A percentile compares a stretch with the other conserved stretches of the same genome.
Evolutionary conservation across 2,329 filamentous ascomycete species (phyloP).

Genomic region (Diaporthe citrichinensis): DNA sequence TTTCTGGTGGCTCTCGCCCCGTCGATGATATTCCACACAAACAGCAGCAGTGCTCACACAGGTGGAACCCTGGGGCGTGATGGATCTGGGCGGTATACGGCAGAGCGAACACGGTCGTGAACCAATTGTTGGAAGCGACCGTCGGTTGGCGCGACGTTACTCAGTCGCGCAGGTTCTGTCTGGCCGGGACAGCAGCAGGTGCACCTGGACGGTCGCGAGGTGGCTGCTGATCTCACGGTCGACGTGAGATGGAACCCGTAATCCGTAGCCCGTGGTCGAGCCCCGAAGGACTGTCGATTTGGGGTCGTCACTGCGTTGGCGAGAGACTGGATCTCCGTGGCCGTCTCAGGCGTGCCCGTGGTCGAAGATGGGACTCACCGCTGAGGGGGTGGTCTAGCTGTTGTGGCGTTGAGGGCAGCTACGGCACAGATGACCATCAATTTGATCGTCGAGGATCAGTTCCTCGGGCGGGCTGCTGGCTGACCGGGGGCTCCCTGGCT

Average conservation of each 20-base stretch:
- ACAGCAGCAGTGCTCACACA: conserved; percentile 28
- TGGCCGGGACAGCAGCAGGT: conserved; percentile 17
- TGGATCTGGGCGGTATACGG: conserved; percentile 20
- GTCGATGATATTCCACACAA: conserved; percentile 34
- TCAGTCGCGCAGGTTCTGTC: conserved; percentile 33
- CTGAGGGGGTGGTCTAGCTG: conserved; percentile 30
- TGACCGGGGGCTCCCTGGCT: conserved; percentile 29
- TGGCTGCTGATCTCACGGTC: conserved; percentile 37
- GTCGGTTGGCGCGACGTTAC: conserved; percentile 41
- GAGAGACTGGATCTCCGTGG: conserved; percentile 20
- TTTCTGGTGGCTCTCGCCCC: conserved; percentile 23
- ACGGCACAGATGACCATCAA: conserved; percentile 13
- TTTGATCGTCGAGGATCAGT: conserved; percentile 28
- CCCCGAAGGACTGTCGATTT: conserved; percentile 6
- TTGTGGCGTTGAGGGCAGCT: conserved; percentile 24
- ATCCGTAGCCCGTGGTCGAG: conserved; percentile 24
- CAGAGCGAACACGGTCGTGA: conserved; percentile 19
- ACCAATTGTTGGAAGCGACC: conserved; percentile 32
- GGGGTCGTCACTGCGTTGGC: conserved; percentile 10
- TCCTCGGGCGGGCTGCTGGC: conserved; percentile 23
- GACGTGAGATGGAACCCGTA: conserved; percentile 24
- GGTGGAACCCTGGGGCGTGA: conserved; percentile 16
- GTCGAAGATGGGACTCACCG: conserved; percentile 29
- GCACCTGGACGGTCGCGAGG: conserved; percentile 27
- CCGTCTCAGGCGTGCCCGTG: conserved; percentile 28